Conservation (phyloP, 176 grass and related monocot species). For the Saccharum spontaneum region DNA sequence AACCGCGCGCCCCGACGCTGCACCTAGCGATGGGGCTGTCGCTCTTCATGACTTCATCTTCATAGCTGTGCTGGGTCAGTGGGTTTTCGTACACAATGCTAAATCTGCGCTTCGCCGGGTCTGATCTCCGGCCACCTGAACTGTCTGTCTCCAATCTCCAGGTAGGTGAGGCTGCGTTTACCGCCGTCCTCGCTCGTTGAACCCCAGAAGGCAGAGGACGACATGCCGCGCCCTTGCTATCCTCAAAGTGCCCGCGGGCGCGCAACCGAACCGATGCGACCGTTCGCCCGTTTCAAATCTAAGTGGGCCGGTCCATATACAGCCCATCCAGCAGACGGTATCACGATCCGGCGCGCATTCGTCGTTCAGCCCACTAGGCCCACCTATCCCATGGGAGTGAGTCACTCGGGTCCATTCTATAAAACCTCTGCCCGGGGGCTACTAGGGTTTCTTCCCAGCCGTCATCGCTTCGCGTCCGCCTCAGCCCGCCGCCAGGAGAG, state of each 20-base stretch:
- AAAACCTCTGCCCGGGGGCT: neutral
- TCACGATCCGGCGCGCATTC: neutral
- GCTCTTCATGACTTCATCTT: neutral
- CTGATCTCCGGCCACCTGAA: neutral
- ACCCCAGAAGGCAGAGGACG: neutral
- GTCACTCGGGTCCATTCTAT: constrained; percentile 13
- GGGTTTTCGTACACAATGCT: neutral
- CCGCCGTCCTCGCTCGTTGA: neutral
- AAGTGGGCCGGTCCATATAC: neutral
- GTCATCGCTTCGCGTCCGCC: constrained; percentile 7
- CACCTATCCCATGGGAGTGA: neutral
- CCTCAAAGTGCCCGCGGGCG: neutral
- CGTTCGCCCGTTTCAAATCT: neutral
- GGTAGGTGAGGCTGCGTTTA: neutral
- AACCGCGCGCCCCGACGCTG: neutral
- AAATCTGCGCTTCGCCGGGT: neutral
- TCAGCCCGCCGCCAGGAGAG: constrained; percentile 6
- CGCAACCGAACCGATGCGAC: neutral
- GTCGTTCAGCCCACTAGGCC: neutral
- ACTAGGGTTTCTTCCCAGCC: constrained; percentile 53
- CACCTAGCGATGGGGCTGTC: neutral
- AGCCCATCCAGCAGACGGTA: neutral
- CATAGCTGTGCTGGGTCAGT: neutral
- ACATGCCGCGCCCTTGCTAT: neutral
- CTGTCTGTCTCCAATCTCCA: neutral